phyloP scores from a whole-genome alignment of 805 yeast species.

The Barnettozyma populi region DNA sequence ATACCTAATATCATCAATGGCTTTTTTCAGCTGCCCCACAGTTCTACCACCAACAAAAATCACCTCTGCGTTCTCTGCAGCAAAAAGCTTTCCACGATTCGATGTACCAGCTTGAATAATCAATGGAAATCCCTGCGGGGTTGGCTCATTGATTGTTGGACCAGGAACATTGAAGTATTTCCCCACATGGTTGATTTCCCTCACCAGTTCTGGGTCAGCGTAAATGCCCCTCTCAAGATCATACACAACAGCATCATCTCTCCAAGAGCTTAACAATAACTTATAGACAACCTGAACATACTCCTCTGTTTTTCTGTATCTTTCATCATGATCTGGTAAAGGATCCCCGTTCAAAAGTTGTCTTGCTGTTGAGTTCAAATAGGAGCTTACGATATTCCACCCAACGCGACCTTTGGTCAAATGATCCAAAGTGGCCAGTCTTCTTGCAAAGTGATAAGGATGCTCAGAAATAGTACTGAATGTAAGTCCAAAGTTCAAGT shows the following conservation, averaged over 20 bases:
- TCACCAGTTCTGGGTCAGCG: slow-evolving; percentile 30
- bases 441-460: slow-evolving; percentile 36
- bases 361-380: slow-evolving; percentile 33
- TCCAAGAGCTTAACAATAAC: background rate
- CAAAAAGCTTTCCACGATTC: slow-evolving; percentile 32
- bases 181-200: slow-evolving; percentile 35
- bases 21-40: slow-evolving; percentile 19
- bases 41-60: slow-evolving; percentile 31
- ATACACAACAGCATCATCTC: background rate
- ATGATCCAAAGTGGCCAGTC: slow-evolving; percentile 16
- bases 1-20: slow-evolving; percentile 7
- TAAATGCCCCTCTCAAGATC: background rate
- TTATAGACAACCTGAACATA: background rate
- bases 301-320: background rate
- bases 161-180: slow-evolving; percentile 26
- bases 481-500: slow-evolving; percentile 33
- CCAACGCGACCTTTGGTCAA: slow-evolving; percentile 36
- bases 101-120: slow-evolving; percentile 40
- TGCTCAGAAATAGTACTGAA: slow-evolving; percentile 35
- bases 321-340: slow-evolving; percentile 32
- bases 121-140: slow-evolving; percentile 38
- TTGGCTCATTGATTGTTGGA: slow-evolving; percentile 34
- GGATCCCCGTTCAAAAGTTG: slow-evolving; percentile 30
- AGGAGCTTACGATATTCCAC: slow-evolving; percentile 38
- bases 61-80: slow-evolving; percentile 38